Percentiles rank a stretch among this genome's conserved stretches.
These are phyloP conservation scores for Macrophomina phaseolina DNA, from an alignment of 2,329 filamentous ascomycete species.

Conservation along the genomic window DNA sequence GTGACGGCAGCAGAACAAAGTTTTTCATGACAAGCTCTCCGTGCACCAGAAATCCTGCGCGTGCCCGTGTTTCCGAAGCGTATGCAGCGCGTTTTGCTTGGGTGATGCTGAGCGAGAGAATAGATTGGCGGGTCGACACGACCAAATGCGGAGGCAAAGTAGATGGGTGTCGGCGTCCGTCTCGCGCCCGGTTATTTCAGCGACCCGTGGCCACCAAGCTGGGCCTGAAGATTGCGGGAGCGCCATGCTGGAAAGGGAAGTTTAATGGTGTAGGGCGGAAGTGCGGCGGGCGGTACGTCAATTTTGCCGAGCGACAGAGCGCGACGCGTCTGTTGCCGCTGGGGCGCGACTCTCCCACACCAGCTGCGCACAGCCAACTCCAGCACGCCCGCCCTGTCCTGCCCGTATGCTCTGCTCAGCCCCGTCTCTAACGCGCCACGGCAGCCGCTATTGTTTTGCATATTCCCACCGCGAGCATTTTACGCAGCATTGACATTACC, in stretches of 20 bases:
- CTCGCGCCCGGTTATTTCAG: background rate
- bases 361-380: conserved; percentile 1
- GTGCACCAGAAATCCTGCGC: too few species aligned
- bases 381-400: background rate
- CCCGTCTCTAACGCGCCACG: background rate
- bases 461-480: conserved; percentile 8
- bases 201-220: background rate
- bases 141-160: background rate
- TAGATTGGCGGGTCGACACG: too few species aligned
- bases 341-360: background rate
- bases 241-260: conserved; percentile 3
- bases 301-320: conserved; percentile 10
- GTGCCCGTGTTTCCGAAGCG: background rate
- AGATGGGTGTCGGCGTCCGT: background rate
- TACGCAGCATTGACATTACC: conserved; percentile 21
- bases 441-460: conserved; percentile 12
- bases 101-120: too few species aligned
- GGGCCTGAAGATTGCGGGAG: background rate
- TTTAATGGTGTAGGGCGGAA: background rate
- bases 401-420: conserved; percentile 1
- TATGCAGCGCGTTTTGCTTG: background rate
- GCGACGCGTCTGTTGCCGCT: conserved; percentile 18
- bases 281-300: background rate
- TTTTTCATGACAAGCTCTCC: too few species aligned
- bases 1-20: too few species aligned